Percentiles rank a stretch among this genome's conserved stretches.
phyloP scores from a whole-genome alignment of 176 grass and related monocot genomes.

The maize (Zea mays) region DNA sequence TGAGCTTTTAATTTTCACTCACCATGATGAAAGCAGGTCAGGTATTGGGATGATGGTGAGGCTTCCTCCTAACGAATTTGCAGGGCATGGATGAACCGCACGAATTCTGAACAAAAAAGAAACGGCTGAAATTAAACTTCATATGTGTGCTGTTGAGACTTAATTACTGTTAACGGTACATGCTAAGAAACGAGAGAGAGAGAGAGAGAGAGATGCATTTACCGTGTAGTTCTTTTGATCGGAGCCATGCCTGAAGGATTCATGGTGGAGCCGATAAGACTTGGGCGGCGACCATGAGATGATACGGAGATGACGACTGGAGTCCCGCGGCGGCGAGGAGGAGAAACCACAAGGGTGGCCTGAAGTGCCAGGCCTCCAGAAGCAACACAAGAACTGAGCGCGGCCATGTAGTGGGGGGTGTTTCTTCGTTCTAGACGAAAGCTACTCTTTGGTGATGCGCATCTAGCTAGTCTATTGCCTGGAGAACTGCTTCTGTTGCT shows the following conservation, averaged over 20 bases:
- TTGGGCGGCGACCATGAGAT: not conserved
- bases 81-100: constrained; percentile 20
- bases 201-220: not conserved
- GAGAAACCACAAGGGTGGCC: not conserved
- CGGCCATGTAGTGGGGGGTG: constrained; percentile 1
- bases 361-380: not conserved
- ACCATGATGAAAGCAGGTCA: constrained; percentile 8
- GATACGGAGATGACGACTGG: not conserved
- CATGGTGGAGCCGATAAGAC: not conserved
- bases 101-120: constrained; percentile 28
- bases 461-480: no score
- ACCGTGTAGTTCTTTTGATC: constrained; percentile 26
- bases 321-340: not conserved
- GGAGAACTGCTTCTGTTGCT: no score
- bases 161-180: no score
- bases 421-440: not conserved
- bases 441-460: not conserved
- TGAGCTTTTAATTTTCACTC: not conserved
- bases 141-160: not conserved
- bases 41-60: constrained; percentile 32
- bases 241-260: constrained; percentile 23
- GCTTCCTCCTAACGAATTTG: constrained; percentile 14
- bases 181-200: not conserved
- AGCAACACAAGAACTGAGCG: constrained; percentile 14
- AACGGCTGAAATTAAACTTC: not conserved